Evolutionary conservation across 2,329 filamentous ascomycete genomes (phyloP).

Genomic region (Pseudonectria buxi): DNA sequence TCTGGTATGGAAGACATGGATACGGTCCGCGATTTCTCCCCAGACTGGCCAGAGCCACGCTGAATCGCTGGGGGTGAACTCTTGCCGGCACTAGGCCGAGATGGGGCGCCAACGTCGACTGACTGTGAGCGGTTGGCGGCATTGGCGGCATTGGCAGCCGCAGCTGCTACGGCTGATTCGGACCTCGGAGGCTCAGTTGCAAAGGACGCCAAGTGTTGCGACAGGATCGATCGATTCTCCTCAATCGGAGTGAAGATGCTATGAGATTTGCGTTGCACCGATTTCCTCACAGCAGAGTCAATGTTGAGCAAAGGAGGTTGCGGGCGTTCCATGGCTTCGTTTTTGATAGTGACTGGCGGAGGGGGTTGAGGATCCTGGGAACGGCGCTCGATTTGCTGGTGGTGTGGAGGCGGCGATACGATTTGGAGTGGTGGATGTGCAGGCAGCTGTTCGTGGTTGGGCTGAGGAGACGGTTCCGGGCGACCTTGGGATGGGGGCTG

Average conservation of each 20-base stretch:
- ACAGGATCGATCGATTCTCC: constrained; percentile 80
- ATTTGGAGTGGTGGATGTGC: constrained; percentile 42
- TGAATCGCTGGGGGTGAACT: constrained; percentile 51
- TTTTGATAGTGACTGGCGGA: constrained; percentile 43
- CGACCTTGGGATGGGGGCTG: constrained; percentile 50
- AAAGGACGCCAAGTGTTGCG: constrained; percentile 70
- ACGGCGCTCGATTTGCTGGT: constrained; percentile 34
- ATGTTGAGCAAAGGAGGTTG: constrained; percentile 44
- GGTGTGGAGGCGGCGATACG: constrained; percentile 46
- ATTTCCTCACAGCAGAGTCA: constrained; percentile 48
- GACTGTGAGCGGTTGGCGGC: constrained; percentile 51
- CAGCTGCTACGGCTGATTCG: constrained; percentile 26
- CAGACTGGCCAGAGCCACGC: constrained; percentile 40
- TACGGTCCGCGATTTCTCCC: constrained; percentile 39
- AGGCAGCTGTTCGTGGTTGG: constrained; percentile 45
- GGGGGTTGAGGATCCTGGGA: constrained; percentile 46
- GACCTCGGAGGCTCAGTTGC: constrained; percentile 43
- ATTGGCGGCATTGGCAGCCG: constrained; percentile 18
- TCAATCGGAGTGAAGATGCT: constrained; percentile 98
- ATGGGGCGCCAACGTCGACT: constrained; percentile 53
- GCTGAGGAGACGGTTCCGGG: constrained; percentile 53
- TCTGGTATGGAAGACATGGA: constrained; percentile 60
- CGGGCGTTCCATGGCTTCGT: constrained; percentile 41
- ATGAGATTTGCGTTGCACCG: constrained; percentile 72
- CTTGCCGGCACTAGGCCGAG: constrained; percentile 39